Evolutionary conservation across 1,284 basidiomycete genomes (phyloP), one percentile per base, ranked within the genome.

Genomic region (Trichosporon sp.): DNA sequence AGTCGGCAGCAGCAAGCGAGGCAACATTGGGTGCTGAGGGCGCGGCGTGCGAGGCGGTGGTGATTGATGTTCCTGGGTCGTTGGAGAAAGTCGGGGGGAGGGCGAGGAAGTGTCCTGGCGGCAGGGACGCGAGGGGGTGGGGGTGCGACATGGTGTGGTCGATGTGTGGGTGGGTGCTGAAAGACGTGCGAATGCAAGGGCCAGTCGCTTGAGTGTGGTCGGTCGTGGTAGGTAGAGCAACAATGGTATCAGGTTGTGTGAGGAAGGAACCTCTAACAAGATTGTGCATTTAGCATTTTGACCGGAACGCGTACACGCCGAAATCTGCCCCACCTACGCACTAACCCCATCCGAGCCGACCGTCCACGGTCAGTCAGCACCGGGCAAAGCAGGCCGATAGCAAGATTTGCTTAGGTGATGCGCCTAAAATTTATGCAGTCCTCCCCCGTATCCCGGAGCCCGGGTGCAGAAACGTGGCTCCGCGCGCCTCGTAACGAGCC

Each of bases 1-100:
- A 98, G 85, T 98, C 95, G 79, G 95, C 92, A 3, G 92, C 91
- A 13, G 93, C 92, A 67, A 95, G 88, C 3, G 93, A 94, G 12
- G 91, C 89, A 3, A 91, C 92, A 80, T 95, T 92, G 42, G 85
- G 84, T 18, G 84, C 83, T 68, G 80, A 78, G 2, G 66, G 68
- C 42, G 76, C 75, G 25, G 75, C 75, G 72, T 80, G 77, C 1
- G 81, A 78, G 11, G 77, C 75, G 3, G 81, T 80, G 8, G 78
- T 73, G 9, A 78, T 76, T 8, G 71, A 73, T 18, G 75, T 75
- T 21, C 77, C 77, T 5, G 76, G 73, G 67, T 72, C 72, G 11
- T 74, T 67, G 51, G 79, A 74, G 70, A 75, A 81, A 0, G 82
- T 81, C 4, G 82, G 88, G 18, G 89, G 88, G 23, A 89, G 87